Percentiles rank a stretch among this genome's conserved stretches.
These are phyloP conservation scores for Sordariomycetes sp. DNA, from an alignment of 2,329 filamentous ascomycete species.

Conservation along the genomic window DNA sequence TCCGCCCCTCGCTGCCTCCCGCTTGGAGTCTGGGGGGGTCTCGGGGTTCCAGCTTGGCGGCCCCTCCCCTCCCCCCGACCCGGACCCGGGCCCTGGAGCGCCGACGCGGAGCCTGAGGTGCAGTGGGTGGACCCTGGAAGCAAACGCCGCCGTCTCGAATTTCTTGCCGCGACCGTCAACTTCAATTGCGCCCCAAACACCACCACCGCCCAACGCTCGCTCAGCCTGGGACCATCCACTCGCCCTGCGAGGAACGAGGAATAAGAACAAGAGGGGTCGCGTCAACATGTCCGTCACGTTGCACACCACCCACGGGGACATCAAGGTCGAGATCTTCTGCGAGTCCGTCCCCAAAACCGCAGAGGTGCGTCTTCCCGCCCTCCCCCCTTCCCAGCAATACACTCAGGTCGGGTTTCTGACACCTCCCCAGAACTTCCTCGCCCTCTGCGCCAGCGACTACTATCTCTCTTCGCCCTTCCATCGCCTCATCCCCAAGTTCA, in stretches of 20 bases:
- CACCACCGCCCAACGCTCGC: background rate
- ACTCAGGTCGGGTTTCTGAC: conserved; percentile 3
- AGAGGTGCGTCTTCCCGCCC: conserved; percentile 41
- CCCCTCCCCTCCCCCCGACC: no score
- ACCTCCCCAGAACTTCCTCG: conserved; percentile 65
- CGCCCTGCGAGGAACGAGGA: no score
- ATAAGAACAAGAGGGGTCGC: background rate
- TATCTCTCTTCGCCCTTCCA: conserved; percentile 72
- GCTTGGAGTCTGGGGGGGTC: no score
- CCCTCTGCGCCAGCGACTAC: conserved; percentile 71
- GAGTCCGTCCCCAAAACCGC: conserved; percentile 89
- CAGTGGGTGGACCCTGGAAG: no score
- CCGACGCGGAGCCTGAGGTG: no score
- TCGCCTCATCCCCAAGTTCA: conserved; percentile 72
- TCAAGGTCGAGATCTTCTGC: conserved; percentile 96
- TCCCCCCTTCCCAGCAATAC: background rate
- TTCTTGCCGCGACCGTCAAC: no score
- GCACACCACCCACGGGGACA: conserved; percentile 79
- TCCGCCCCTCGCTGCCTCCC: no score
- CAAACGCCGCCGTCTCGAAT: no score
- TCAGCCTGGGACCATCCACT: no score
- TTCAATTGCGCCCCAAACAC: no score
- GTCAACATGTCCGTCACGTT: conserved; percentile 57
- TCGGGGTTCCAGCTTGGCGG: no score
- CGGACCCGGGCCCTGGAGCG: no score